Evolutionary conservation across 345 rosid genomes (phyloP), one percentile per base, ranked within the genome.

Genomic region (Orychophragmus violaceus): DNA sequence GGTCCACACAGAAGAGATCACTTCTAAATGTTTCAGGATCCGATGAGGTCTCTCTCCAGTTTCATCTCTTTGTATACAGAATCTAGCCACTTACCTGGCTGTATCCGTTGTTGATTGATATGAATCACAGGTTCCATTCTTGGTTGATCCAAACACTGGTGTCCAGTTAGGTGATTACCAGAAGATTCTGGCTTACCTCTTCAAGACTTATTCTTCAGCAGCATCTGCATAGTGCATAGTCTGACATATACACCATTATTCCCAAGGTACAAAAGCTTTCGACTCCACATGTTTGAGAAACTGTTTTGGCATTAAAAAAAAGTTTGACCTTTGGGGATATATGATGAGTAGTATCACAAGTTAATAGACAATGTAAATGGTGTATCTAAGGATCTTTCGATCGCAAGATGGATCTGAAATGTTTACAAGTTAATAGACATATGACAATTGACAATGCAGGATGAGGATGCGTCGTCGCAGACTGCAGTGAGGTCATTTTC

Each of bases 81-180:
- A 25, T 48, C 30, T 28, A 28, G 21, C 39, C 42, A 64, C 45
- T 57, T 35, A 56, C 5, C 51, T 18, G 8, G 49, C 10, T 64
- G 53, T 18, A 53, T 27, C 22, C 50, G 24, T 14, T 45, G 57
- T 30, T 61, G 42, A 28, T 52, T 44, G 10, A 55, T 53, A 16
- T 28, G n/a, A 55, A 25, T 78, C 55, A 24, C 78, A 90, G 97
- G 85, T 90, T 50, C 95, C 95, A 5, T 87, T 70, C 64, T 56
- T 90, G 48, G 75, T 90, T 30, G 97, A 90, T 76, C 95, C 87
- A 16, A 90, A 87, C 79, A 87, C 97, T 5, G 79, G 84, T 23
- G 68, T 83, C 42, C 80, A 77, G 24, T 70, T 76, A 12, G 85
- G 88, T 41, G 90, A 87, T 70, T 81, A 84, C 82, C 69, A 69